A percentile compares a stretch with the other conserved stretches of the same genome.
Conservation (phyloP, 1,284 basidiomycete genomes). For the Porodaedalea pini region DNA sequence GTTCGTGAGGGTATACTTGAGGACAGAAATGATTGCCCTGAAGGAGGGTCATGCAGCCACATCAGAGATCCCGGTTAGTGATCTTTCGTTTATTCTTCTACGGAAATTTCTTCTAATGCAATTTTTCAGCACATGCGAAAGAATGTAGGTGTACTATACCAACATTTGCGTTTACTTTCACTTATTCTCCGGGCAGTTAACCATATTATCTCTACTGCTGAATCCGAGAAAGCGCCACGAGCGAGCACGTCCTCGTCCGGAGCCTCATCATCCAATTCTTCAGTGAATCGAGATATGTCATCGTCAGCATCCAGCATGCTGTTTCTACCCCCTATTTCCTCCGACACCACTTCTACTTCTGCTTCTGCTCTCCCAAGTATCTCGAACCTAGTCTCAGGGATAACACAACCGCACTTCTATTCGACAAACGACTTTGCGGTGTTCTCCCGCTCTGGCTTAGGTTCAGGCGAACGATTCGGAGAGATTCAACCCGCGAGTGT, state of each 20-base stretch:
- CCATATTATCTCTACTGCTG: conserved; percentile 10
- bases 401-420: neutral
- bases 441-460: neutral
- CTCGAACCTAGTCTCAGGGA: neutral
- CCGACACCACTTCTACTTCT: neutral
- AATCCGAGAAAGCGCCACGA: neutral
- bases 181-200: conserved; percentile 11
- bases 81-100: neutral
- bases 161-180: neutral
- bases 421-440: neutral
- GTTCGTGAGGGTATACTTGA: conserved; percentile 50
- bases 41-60: conserved; percentile 50
- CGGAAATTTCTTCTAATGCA: conserved; percentile 6
- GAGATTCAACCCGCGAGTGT: neutral
- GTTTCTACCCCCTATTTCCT: conserved; percentile 1
- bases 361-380: neutral
- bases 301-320: neutral
- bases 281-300: neutral
- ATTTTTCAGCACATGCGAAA: conserved; percentile 54
- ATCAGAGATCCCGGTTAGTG: conserved; percentile 63
- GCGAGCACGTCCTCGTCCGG: neutral
- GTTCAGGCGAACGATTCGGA: neutral
- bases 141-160: conserved; percentile 51
- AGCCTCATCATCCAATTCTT: neutral
- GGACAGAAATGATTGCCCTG: conserved; percentile 59